Conservation (phyloP, 352 stramenopile species). For the Pythium phragmiticola region DNA sequence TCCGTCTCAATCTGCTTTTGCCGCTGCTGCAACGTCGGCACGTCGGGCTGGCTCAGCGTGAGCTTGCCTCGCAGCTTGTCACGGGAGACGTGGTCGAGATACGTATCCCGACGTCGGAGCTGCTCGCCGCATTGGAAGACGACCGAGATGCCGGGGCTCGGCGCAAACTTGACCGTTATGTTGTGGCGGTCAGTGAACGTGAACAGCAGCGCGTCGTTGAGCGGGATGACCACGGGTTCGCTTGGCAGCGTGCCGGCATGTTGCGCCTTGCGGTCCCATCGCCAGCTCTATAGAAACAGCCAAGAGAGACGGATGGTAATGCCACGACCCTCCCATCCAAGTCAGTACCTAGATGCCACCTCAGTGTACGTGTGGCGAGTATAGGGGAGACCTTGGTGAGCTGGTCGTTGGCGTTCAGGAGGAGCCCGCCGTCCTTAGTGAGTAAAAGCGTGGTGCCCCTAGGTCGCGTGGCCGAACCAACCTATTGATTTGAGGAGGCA, state of each 20-base stretch:
- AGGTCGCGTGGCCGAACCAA: slow-evolving; percentile 54
- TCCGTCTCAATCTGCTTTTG: slow-evolving; percentile 73
- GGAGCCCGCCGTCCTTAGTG: slow-evolving; percentile 60
- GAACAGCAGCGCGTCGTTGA: slow-evolving; percentile 75
- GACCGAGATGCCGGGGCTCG: slow-evolving; percentile 51
- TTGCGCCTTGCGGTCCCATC: slow-evolving; percentile 65
- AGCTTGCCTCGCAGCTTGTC: slow-evolving; percentile 51
- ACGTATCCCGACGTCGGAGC: slow-evolving; percentile 66
- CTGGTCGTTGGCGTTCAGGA: slow-evolving; percentile 45
- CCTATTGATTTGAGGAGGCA: slow-evolving; percentile 24
- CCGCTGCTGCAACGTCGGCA: slow-evolving; percentile 58
- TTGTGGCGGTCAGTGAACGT: slow-evolving; percentile 59
- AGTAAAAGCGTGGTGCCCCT: slow-evolving; percentile 62
- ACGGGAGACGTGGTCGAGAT: slow-evolving; percentile 57
- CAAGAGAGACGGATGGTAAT: not conserved
- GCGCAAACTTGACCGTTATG: slow-evolving; percentile 70
- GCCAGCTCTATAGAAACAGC: slow-evolving; percentile 34
- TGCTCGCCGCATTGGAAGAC: slow-evolving; percentile 72
- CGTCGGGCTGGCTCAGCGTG: slow-evolving; percentile 45
- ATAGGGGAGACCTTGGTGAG: slow-evolving; percentile 46
- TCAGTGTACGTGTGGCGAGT: not conserved
- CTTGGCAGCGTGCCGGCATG: slow-evolving; percentile 54
- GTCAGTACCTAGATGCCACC: not conserved
- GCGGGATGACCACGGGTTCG: slow-evolving; percentile 55
- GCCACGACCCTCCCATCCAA: not conserved